phyloP scores from a whole-genome alignment of 1,284 basidiomycete species.

The Fomitopsis pinicola region DNA sequence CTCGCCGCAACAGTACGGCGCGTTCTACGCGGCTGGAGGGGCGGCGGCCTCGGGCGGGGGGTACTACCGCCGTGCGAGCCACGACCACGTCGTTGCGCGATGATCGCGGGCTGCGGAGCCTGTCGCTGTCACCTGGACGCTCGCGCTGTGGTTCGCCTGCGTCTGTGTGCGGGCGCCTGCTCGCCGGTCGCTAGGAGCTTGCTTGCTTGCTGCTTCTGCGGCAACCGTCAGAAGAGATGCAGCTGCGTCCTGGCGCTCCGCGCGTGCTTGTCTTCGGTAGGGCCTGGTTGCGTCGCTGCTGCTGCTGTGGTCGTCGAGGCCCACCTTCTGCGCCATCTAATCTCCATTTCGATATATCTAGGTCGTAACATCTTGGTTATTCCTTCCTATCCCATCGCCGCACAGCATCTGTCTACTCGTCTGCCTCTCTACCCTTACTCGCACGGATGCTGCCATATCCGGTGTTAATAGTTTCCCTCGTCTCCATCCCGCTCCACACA shows the following conservation, averaged over 20 bases:
- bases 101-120: background rate
- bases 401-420: background rate
- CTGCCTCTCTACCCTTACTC: background rate
- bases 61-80: background rate
- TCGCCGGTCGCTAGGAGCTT: background rate
- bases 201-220: background rate
- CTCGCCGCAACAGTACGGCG: slow-evolving; percentile 6
- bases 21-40: background rate
- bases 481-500: no score
- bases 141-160: no score
- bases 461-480: no score
- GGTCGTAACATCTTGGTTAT: background rate
- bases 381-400: background rate
- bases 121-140: no score
- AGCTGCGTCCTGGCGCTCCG: background rate
- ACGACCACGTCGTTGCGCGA: background rate
- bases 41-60: background rate
- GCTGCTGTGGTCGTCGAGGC: background rate
- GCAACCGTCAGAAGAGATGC: background rate
- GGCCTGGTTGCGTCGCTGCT: background rate
- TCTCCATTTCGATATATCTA: background rate
- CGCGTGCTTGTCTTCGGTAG: background rate
- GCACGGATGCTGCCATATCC: background rate
- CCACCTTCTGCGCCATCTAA: background rate
- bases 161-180: background rate